These are phyloP conservation scores for Lactuca saligna DNA, from an alignment of 129 eudicot genomes.

Conservation along the genomic window DNA sequence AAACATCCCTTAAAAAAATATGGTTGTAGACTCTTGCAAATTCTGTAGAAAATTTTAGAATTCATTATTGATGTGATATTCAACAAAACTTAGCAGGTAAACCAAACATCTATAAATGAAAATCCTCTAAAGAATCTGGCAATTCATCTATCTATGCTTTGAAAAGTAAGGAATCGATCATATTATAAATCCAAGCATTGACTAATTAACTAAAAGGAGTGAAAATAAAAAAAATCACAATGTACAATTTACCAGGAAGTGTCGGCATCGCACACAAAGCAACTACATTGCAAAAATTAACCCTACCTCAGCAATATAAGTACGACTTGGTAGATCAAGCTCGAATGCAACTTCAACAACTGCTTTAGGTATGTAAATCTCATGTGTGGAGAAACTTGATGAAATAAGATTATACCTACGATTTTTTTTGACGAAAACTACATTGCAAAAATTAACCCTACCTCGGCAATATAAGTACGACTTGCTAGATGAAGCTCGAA, in stretches of 20 bases:
- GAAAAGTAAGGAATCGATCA: not conserved
- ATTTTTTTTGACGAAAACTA: conserved; percentile 52
- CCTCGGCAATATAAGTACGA: conserved; percentile 94
- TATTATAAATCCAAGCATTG: not conserved
- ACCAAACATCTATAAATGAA: not conserved
- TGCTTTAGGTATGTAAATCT: conserved; percentile 61
- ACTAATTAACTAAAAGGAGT: too few species aligned
- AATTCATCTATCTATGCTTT: not conserved
- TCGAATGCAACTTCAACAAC: conserved; percentile 36
- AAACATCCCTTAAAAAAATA: too few species aligned
- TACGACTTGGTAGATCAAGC: conserved; percentile 71
- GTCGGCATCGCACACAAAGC: conserved; percentile 98
- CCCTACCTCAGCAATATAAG: conserved; percentile 95
- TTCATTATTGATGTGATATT: not conserved
- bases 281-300: conserved; percentile 87
- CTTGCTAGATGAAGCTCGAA: conserved; percentile 56
- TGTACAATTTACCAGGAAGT: conserved; percentile 23
- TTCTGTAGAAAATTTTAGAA: too few species aligned
- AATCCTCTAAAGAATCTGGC: not conserved
- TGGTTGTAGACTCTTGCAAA: too few species aligned
- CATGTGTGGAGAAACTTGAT: conserved; percentile 68
- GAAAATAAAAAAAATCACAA: too few species aligned
- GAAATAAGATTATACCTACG: conserved; percentile 30
- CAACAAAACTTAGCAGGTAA: not conserved
- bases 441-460: conserved; percentile 85